phyloP scores from a whole-genome alignment of 2,329 filamentous ascomycete genomes.

The Diaporthe vaccinii region DNA sequence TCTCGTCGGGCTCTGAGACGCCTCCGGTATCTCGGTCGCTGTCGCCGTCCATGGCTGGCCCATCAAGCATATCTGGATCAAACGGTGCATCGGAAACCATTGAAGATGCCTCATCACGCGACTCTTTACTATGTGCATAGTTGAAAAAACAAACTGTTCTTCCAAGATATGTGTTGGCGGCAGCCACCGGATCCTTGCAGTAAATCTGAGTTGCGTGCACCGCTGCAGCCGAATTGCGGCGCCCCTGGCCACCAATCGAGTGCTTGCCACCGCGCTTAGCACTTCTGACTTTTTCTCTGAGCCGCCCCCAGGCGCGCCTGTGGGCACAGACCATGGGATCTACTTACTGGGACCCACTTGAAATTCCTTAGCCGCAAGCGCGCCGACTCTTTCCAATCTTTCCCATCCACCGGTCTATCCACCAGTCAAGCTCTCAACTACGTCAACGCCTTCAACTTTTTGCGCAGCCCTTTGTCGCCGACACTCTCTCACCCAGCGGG shows the following conservation, averaged over 20 bases:
- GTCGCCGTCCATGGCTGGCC: not conserved
- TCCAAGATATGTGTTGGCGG: no score
- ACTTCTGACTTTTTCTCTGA: conserved; percentile 3
- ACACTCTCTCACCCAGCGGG: not conserved
- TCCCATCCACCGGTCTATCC: conserved; percentile 12
- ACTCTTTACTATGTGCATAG: no score
- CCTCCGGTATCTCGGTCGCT: not conserved
- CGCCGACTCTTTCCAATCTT: conserved; percentile 24
- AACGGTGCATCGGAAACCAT: no score
- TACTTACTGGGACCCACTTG: conserved; percentile 10
- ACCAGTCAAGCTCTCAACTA: conserved; percentile 12
- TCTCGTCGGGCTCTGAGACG: not conserved
- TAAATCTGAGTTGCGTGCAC: not conserved
- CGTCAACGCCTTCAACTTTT: not conserved
- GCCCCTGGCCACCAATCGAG: not conserved
- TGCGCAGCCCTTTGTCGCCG: not conserved
- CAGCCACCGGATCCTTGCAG: no score
- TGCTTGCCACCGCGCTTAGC: conserved; percentile 9
- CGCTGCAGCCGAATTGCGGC: not conserved
- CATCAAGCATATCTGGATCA: no score
- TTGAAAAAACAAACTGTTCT: no score
- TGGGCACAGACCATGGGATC: conserved; percentile 8
- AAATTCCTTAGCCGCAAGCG: conserved; percentile 34
- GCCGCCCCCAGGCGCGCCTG: not conserved
- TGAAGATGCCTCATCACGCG: no score